A percentile compares a stretch with the other conserved stretches of the same genome.
These are phyloP conservation scores for Henckelia pumila DNA, from an alignment of 257 asterid species.

Conservation along the genomic window DNA sequence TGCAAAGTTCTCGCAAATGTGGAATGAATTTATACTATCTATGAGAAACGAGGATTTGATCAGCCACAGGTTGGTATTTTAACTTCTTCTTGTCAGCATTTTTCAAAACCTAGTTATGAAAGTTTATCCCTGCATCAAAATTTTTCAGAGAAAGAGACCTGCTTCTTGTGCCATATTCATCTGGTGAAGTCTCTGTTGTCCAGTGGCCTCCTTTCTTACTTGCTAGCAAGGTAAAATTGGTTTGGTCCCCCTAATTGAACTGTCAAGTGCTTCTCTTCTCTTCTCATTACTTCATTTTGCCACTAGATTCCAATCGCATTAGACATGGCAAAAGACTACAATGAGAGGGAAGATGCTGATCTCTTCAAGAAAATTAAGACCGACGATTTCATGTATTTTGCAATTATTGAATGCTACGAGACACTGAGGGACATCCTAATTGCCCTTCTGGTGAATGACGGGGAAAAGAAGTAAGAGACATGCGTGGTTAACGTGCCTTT, in stretches of 20 bases:
- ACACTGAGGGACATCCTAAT: constrained; percentile 62
- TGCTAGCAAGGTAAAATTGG: constrained; percentile 80
- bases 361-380: constrained; percentile 77
- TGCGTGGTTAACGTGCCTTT: constrained; percentile 29
- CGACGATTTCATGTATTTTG: constrained; percentile 84
- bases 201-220: constrained; percentile 99
- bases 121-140: constrained; percentile 21
- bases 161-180: constrained; percentile 92
- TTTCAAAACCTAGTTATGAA: not conserved
- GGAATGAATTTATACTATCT: constrained; percentile 97
- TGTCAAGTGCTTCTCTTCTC: constrained; percentile 16
- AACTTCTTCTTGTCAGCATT: not conserved
- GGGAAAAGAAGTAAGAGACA: constrained; percentile 63
- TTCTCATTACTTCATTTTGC: constrained; percentile 31
- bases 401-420: constrained; percentile 89
- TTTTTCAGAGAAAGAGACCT: constrained; percentile 80
- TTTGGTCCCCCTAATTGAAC: constrained; percentile 19
- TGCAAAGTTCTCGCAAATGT: constrained; percentile 96
- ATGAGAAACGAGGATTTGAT: constrained; percentile 92
- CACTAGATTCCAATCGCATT: constrained; percentile 92
- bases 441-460: constrained; percentile 57
- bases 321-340: constrained; percentile 96
- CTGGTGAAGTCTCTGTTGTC: constrained; percentile 81
- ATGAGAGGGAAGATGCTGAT: constrained; percentile 78
- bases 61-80: constrained; percentile 59